These are phyloP conservation scores for Fusarium neocosmosporiellum DNA, from an alignment of 2,329 filamentous ascomycete species.

Conservation along the genomic window DNA sequence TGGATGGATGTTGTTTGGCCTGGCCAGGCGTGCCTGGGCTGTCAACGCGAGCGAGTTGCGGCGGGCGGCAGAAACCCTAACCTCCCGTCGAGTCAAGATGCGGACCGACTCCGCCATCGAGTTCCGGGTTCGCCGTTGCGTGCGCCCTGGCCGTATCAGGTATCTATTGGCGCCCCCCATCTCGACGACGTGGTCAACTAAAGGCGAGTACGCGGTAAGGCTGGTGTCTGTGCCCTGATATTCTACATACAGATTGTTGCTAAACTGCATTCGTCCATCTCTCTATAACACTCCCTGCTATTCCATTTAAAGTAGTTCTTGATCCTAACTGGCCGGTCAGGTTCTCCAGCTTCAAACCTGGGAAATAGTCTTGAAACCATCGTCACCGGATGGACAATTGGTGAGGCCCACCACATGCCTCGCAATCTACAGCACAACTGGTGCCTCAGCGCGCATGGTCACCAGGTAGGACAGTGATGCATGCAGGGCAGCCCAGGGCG, in stretches of 20 bases:
- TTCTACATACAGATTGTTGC: neutral
- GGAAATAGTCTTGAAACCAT: neutral
- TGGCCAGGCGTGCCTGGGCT: neutral
- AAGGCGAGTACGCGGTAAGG: neutral
- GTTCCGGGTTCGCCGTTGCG: conserved; percentile 14
- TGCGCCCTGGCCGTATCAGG: conserved; percentile 24
- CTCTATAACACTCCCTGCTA: neutral
- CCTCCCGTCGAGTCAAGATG: conserved; percentile 15
- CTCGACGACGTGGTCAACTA: neutral
- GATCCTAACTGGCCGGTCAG: neutral
- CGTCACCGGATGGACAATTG: neutral
- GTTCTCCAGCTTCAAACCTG: neutral
- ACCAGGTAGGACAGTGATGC: neutral
- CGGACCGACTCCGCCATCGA: conserved; percentile 23
- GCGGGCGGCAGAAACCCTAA: conserved; percentile 14
- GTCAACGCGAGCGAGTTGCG: neutral
- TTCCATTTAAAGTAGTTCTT: neutral
- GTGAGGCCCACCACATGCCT: neutral
- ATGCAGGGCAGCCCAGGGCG: conserved; percentile 3
- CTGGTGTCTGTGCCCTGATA: neutral
- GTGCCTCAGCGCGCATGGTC: neutral
- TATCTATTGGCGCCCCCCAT: conserved; percentile 19
- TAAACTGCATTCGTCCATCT: neutral
- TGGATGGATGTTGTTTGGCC: neutral
- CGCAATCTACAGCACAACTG: neutral